Percentiles rank a stretch among this genome's conserved stretches.
Evolutionary conservation across 345 rosid species (phyloP).

Genomic region (Arabidopsis thaliana): TAIR10.1 NC_003070.9:20769501-20770000

Average conservation of each 20-base stretch:
- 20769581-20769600: conserved; percentile 40
- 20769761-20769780: conserved; percentile 60
- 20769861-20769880: conserved; percentile 73
- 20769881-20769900: conserved; percentile 55
- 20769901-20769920: conserved; percentile 52
- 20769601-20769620: conserved; percentile 49
- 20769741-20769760: conserved; percentile 53
- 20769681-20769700: conserved; percentile 60
- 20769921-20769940: conserved; percentile 61
- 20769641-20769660: conserved; percentile 56
- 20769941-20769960: conserved; percentile 73
- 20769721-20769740: conserved; percentile 42
- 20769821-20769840: conserved; percentile 47
- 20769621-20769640: conserved; percentile 67
- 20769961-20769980: conserved; percentile 57
- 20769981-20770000: conserved; percentile 58
- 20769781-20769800: conserved; percentile 56
- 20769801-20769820: conserved; percentile 59
- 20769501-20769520: conserved; percentile 77
- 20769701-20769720: conserved; percentile 59
- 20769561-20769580: conserved; percentile 40
- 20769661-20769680: conserved; percentile 47
- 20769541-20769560: conserved; percentile 67
- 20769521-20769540: conserved; percentile 71
- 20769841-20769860: conserved; percentile 58